Evolutionary conservation across 805 yeast genomes (phyloP), one percentile per base, ranked within the genome.

Genomic region (Candida loeiensis): DNA sequence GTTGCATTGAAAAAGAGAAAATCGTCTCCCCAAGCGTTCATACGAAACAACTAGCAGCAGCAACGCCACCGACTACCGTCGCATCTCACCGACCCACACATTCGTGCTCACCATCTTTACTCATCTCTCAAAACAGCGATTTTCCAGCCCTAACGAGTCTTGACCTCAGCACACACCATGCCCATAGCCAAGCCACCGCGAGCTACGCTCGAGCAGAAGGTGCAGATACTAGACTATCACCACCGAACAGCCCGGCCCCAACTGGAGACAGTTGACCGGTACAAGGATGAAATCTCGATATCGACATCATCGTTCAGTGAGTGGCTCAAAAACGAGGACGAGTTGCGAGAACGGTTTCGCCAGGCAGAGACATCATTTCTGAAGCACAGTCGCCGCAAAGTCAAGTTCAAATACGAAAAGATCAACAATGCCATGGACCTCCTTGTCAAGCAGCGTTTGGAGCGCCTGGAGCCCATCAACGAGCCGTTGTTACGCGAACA

Each of bases 221-320:
- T 79, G 30, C 72, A 67, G 60, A 74, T 77, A 18, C 55, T 79
- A 20, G 79, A 78, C 54, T 70, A 64, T 53, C 73, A 61, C 45
- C 80, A 74, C 50, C 54, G 56, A 25, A 59, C 71, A 3, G 68
- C 68, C 31, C 57, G 74, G 35, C 77, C 82, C 11, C 83, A 79
- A 55, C 74, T 73, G 60, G 79, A 73, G 45, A 73, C 79, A 0
- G 84, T 79, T 15, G 77, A 77, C 32, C 57, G 66, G 34, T 78
- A 71, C 56, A 71, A 69, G 45, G 63, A 72, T 39, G 65, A 64
- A 45, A 68, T 73, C 36, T 67, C 81, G 12, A 77, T 79, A 9
- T 74, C 80, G n/a, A 76, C 82, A 1, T 75, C 80, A 18, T 71
- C 79, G 12, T 71, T 79, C 47, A 70, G 78, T 49, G 83, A 78